phyloP scores from a whole-genome alignment of 352 stramenopile species.

The Phytophthora sojae region DNA sequence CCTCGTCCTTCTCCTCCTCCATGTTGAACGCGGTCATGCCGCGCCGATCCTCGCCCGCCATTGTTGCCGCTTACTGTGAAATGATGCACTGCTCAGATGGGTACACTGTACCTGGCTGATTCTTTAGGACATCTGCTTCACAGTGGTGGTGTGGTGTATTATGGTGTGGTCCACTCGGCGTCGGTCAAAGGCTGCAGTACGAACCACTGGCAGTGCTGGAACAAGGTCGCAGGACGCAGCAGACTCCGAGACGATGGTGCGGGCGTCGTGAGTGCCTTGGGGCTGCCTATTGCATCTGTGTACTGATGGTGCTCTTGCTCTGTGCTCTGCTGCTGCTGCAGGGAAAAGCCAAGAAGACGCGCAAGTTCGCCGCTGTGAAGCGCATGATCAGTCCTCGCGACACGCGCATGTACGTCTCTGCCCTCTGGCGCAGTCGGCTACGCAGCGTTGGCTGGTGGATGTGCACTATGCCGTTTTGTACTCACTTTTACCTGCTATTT shows the following conservation, averaged over 20 bases:
- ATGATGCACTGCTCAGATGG: neutral
- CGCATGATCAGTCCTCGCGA: conserved; percentile 99
- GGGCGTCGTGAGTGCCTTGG: neutral
- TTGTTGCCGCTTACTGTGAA: neutral
- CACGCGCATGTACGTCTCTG: conserved; percentile 91
- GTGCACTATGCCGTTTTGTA: neutral
- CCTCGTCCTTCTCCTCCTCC: conserved; percentile 87
- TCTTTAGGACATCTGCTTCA: neutral
- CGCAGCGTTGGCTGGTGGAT: neutral
- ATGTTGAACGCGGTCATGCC: conserved; percentile 86
- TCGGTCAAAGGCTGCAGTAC: conserved; percentile 4
- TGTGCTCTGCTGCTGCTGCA: conserved; percentile 26
- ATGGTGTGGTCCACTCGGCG: conserved; percentile 1
- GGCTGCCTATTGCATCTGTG: neutral
- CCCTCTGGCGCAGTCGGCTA: neutral
- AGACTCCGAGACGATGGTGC: conserved; percentile 29
- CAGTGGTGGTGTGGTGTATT: neutral
- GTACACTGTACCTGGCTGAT: neutral
- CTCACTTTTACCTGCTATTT: neutral
- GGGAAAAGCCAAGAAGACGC: conserved; percentile 98
- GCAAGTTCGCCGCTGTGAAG: conserved; percentile 98
- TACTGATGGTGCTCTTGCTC: conserved; percentile 8
- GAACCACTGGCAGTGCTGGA: conserved; percentile 5
- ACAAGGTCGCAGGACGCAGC: conserved; percentile 12
- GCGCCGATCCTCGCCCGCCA: conserved; percentile 36